phyloP scores from a whole-genome alignment of 306 rosid species.

The Crataegus laevigata region DNA sequence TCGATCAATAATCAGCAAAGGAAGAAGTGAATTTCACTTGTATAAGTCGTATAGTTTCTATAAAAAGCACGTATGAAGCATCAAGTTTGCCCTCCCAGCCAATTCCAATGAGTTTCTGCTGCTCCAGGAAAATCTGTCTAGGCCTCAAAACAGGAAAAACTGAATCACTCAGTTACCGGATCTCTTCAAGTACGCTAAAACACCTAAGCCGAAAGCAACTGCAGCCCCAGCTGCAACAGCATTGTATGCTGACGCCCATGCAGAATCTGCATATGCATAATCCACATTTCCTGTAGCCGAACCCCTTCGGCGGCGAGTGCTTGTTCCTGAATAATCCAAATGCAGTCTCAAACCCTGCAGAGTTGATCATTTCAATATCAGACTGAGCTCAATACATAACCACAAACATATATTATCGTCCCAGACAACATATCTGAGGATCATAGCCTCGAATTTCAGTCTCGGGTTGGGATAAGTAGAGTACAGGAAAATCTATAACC shows the following conservation, averaged over 20 bases:
- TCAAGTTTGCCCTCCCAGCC: background rate
- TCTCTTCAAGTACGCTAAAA: conserved; percentile 51
- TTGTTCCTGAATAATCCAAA: conserved; percentile 63
- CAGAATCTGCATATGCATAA: conserved; percentile 38
- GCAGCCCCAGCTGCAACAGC: conserved; percentile 72
- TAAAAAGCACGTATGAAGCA: background rate
- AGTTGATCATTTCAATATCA: conserved; percentile 22
- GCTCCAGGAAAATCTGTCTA: background rate
- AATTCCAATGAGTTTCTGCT: conserved; percentile 2
- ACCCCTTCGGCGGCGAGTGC: conserved; percentile 18
- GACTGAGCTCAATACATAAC: background rate
- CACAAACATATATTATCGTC: too few relatives aligned
- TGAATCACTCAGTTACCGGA: conserved; percentile 16
- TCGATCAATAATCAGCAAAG: background rate
- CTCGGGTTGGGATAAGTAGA: too few relatives aligned
- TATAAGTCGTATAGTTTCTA: background rate
- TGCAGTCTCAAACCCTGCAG: conserved; percentile 84
- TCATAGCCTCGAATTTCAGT: too few relatives aligned
- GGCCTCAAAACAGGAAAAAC: background rate
- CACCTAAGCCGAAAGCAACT: conserved; percentile 53
- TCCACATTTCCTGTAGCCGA: conserved; percentile 27
- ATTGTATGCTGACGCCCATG: conserved; percentile 57
- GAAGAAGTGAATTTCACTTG: background rate
- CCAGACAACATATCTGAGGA: too few relatives aligned
- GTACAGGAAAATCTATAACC: background rate